phyloP scores from a whole-genome alignment of 257 asterid genomes.

The Buddleja alternifolia region DNA sequence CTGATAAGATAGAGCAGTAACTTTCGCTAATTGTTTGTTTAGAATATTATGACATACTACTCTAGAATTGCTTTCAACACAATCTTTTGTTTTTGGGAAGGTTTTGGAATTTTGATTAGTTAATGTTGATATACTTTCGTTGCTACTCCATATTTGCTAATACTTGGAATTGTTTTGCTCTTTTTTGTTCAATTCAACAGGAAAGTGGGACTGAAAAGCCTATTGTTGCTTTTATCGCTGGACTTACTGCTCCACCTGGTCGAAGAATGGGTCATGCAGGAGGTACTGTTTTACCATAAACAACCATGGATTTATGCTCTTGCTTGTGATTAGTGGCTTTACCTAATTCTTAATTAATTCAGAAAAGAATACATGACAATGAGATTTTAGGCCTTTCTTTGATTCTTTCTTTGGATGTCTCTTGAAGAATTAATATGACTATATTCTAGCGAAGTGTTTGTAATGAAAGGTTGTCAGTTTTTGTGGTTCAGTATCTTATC shows the following conservation, averaged over 20 bases:
- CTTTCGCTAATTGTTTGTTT: conserved; percentile 6
- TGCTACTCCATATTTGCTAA: background rate
- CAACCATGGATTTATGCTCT: conserved; percentile 18
- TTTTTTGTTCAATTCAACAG: conserved; percentile 43
- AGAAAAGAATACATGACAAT: background rate
- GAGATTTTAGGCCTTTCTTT: background rate
- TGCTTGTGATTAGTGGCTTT: conserved; percentile 5
- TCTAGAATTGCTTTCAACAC: background rate
- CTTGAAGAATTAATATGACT: background rate
- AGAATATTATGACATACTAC: conserved; percentile 1
- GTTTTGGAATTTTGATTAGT: conserved; percentile 7
- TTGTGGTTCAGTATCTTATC: conserved; percentile 5
- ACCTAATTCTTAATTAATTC: conserved; percentile 15
- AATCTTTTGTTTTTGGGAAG: background rate
- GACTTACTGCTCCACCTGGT: conserved; percentile 99
- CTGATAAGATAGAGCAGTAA: background rate
- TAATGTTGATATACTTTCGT: conserved; percentile 6
- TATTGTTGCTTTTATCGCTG: conserved; percentile 93
- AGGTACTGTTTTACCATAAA: conserved; percentile 52
- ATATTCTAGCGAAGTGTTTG: background rate
- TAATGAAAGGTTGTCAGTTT: background rate
- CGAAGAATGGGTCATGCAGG: conserved; percentile 99
- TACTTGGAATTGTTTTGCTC: background rate
- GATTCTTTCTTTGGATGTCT: background rate
- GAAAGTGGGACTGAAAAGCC: conserved; percentile 94